Conservation (phyloP, 2,329 filamentous ascomycete species). For the Epichloe sibirici region DNA sequence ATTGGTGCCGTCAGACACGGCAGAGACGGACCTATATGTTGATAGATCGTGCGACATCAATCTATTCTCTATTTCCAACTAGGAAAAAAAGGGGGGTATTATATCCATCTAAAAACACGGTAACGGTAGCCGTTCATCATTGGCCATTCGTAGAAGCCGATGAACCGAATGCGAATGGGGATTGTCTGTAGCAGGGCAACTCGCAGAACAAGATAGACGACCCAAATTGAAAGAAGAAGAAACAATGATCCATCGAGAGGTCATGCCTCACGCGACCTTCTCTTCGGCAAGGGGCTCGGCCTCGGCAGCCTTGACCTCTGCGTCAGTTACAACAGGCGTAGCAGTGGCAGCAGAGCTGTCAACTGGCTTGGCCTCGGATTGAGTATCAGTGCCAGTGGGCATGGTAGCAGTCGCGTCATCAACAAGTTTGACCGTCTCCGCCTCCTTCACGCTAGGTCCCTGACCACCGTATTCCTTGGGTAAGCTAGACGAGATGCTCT, state of each 20-base stretch:
- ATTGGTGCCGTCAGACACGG: too few species aligned
- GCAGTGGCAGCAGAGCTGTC: neutral
- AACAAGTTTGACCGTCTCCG: slow-evolving; percentile 18
- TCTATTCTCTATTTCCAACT: neutral
- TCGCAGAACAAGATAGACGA: too few species aligned
- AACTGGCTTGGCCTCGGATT: neutral
- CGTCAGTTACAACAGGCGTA: slow-evolving; percentile 3
- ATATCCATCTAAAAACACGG: neutral
- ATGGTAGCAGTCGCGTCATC: slow-evolving; percentile 7
- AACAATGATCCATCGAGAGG: neutral
- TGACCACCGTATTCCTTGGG: slow-evolving; percentile 73
- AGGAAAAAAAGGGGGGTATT: slow-evolving; percentile 3
- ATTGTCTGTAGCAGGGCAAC: too few species aligned
- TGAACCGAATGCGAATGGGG: too few species aligned
- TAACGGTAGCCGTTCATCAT: neutral
- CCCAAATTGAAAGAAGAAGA: neutral
- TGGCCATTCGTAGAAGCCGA: too few species aligned
- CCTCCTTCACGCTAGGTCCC: slow-evolving; percentile 32
- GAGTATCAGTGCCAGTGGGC: slow-evolving; percentile 3
- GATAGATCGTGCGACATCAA: neutral
- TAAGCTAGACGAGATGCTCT: slow-evolving; percentile 47
- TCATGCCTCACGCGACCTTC: neutral
- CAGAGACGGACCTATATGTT: too few species aligned
- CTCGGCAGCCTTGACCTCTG: slow-evolving; percentile 5
- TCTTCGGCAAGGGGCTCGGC: slow-evolving; percentile 5